These are phyloP conservation scores for Neurospora discreta DNA, from an alignment of 495 filamentous ascomycete genomes.

Conservation along the genomic window DNA sequence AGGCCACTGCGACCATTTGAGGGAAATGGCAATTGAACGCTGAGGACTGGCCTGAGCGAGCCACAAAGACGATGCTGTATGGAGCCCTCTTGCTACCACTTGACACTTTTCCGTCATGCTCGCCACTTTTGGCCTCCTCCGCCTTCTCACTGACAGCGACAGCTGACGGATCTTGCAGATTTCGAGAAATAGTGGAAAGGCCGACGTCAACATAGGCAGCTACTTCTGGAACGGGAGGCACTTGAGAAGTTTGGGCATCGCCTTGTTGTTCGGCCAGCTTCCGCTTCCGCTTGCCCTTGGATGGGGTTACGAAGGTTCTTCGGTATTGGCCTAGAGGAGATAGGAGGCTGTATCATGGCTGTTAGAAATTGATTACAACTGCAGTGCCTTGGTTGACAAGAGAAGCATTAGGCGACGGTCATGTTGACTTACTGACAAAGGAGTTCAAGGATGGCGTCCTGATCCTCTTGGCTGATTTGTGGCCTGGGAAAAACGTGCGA, in stretches of 20 bases:
- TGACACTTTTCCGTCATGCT: neutral
- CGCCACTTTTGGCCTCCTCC: neutral
- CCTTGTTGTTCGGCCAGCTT: slow-evolving; percentile 14
- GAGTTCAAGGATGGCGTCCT: slow-evolving; percentile 44
- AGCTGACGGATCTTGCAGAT: slow-evolving; percentile 34
- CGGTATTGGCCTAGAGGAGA: slow-evolving; percentile 46
- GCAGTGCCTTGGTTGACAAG: neutral
- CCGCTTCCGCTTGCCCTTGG: slow-evolving; percentile 42
- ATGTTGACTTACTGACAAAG: slow-evolving; percentile 38
- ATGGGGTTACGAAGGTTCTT: slow-evolving; percentile 30
- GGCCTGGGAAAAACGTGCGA: slow-evolving; percentile 29
- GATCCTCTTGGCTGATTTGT: slow-evolving; percentile 31
- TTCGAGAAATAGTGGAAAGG: slow-evolving; percentile 44
- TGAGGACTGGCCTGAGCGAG: slow-evolving; percentile 37
- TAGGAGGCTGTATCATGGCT: slow-evolving; percentile 34
- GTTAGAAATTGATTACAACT: neutral
- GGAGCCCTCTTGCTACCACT: slow-evolving; percentile 1
- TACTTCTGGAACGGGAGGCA: slow-evolving; percentile 36
- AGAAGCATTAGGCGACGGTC: neutral
- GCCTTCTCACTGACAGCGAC: neutral
- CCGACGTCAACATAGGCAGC: slow-evolving; percentile 45
- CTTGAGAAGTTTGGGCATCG: slow-evolving; percentile 1
- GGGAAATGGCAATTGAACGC: slow-evolving; percentile 49
- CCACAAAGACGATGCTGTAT: slow-evolving; percentile 38
- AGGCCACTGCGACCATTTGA: slow-evolving; percentile 41